Conservation (phyloP, 345 rosid species). For the Gossypium sturtianum region DNA sequence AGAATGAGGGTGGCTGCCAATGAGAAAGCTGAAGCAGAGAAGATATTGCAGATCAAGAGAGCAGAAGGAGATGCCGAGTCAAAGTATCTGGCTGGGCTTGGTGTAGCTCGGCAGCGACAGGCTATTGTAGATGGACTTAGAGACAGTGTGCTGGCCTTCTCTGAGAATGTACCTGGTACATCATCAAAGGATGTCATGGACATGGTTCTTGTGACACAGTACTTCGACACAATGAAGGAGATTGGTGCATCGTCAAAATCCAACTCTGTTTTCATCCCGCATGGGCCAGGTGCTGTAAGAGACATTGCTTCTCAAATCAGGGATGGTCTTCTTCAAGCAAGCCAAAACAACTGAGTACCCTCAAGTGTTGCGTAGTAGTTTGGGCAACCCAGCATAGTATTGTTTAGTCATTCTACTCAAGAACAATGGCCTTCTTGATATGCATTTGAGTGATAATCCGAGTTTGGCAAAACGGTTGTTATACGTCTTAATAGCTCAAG, state of each 20-base stretch:
- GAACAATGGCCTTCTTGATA: not conserved
- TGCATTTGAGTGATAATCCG: not conserved
- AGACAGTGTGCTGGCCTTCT: constrained; percentile 54
- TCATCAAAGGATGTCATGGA: constrained; percentile 72
- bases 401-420: not conserved
- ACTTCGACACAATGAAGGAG: constrained; percentile 74
- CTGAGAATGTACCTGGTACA: constrained; percentile 60
- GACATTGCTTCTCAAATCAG: constrained; percentile 62
- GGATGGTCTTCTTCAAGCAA: constrained; percentile 60
- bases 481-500: not conserved
- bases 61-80: constrained; percentile 56
- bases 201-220: constrained; percentile 74
- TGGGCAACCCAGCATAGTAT: not conserved
- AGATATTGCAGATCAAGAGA: constrained; percentile 49
- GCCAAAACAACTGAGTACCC: constrained; percentile 22
- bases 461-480: not conserved
- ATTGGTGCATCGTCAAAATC: constrained; percentile 62
- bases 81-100: constrained; percentile 47
- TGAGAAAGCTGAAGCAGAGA: constrained; percentile 57
- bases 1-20: constrained; percentile 50
- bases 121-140: constrained; percentile 55
- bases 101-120: constrained; percentile 51
- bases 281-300: constrained; percentile 67
- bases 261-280: constrained; percentile 64
- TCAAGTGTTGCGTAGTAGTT: not conserved